Evolutionary conservation across 805 yeast genomes (phyloP), one percentile per base, ranked within the genome.

Genomic region (Suhomyces emberorum): DNA sequence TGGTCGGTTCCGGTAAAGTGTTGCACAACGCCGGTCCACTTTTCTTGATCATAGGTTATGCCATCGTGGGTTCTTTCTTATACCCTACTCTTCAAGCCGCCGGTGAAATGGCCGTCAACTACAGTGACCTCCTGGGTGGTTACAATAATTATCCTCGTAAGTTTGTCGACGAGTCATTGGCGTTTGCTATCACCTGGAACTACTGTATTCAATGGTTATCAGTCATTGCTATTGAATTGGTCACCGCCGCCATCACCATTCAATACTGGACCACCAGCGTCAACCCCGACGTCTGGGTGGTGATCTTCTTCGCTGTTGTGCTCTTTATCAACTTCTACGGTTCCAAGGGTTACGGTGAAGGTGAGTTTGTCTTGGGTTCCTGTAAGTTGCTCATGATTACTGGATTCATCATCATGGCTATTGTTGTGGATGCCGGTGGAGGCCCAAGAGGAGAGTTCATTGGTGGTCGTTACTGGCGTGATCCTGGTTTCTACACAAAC

Each of bases 141-240:
- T 81, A 76, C 54, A 79, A 77, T 41, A 71, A 78, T 28, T 78
- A 76, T 46, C 74, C 81, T 30, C 46, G 63, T 18, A 63, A 70
- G 41, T 70, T 79, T 42, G 61, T 80, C 19, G 85, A 79, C 47
- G 74, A 72, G 14, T 72, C 80, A 1, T 52, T 76, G 17, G 76
- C 78, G 3, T 80, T 80, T 51, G 76, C 85, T 1, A 70, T 74
- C 26, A 77, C 81, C 15, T 75, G 83, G 77, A 74, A 74, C 47
- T 80, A 79, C 51, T 76, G 77, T 55, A 60, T 80, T 32, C 81
- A 78, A 55, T 80, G 84, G 81, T 56, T 77, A 46, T 66, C 75
- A 29, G 81, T 77, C 38, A 67, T 80, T 36, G 78, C 84, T 2
- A 65, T 80, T 32, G 86, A 80, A 51, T 65, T 79, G 51, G 83